Conservation (phyloP, 495 filamentous ascomycete species). For the Ascodesmis nigricans region DNA sequence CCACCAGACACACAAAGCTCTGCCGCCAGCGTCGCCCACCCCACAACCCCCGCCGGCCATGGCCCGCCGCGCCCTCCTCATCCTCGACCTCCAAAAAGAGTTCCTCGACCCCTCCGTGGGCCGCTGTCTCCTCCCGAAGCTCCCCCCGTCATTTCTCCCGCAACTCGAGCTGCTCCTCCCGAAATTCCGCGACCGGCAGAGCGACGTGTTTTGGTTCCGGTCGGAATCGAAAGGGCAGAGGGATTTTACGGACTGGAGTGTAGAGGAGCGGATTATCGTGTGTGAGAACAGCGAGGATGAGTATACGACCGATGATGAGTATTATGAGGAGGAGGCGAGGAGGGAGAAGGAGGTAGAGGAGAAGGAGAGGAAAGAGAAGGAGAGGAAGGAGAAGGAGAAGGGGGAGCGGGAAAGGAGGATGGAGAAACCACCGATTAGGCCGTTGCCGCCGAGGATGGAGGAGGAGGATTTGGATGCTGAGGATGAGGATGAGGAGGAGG, state of each 20-base stretch:
- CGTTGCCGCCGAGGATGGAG: too few relatives aligned
- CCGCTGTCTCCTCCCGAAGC: constrained; percentile 43
- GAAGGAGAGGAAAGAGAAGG: constrained; percentile 3
- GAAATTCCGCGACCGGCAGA: constrained; percentile 45
- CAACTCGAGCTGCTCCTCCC: constrained; percentile 42
- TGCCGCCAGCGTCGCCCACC: too few relatives aligned
- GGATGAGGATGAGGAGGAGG: too few relatives aligned
- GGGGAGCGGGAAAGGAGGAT: constrained; percentile 14
- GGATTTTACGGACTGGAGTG: constrained; percentile 26
- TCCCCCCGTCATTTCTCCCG: constrained; percentile 32
- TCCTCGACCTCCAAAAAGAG: constrained; percentile 84
- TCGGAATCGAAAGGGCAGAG: constrained; percentile 48
- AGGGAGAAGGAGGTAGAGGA: constrained; percentile 7
- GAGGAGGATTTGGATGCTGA: too few relatives aligned
- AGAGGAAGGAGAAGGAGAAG: constrained; percentile 5
- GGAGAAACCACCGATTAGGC: too few relatives aligned
- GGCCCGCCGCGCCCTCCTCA: constrained; percentile 62
- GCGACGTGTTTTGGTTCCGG: constrained; percentile 75
- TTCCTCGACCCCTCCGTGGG: constrained; percentile 46
- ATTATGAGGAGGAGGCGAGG: constrained; percentile 13
- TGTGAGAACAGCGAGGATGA: constrained; percentile 7
- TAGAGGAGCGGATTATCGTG: constrained; percentile 27
- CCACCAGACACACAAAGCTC: too few relatives aligned
- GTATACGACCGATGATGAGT: constrained; percentile 8
- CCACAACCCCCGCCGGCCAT: too few relatives aligned